Evolutionary conservation across 192 early-diverging fungal genomes (phyloP).

Genomic region (Neocallimastix lanati): DNA sequence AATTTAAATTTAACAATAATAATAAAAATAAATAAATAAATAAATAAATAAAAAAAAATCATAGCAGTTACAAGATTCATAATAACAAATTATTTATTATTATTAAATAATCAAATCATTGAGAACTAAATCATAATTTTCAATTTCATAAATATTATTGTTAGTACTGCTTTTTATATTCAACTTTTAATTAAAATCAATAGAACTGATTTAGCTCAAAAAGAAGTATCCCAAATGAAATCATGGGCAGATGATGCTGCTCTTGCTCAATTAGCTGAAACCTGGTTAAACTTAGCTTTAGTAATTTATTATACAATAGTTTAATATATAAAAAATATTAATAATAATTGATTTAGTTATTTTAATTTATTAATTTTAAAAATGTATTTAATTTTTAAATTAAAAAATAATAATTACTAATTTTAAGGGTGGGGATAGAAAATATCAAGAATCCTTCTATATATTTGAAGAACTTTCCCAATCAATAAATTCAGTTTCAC

Average conservation of each 20-base stretch:
- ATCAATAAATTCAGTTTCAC: slow-evolving; percentile 45
- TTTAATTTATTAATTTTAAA: not conserved
- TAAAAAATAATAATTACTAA: not conserved
- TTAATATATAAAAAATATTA: not conserved
- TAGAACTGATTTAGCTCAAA: slow-evolving; percentile 67
- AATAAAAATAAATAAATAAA: no score
- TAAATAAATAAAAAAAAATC: no score
- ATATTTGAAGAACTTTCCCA: slow-evolving; percentile 87
- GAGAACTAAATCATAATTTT: no score
- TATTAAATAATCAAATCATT: no score
- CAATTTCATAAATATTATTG: no score
- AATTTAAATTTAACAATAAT: no score
- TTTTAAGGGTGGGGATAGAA: slow-evolving; percentile 54
- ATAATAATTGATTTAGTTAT: not conserved
- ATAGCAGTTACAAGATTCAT: no score
- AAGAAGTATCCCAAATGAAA: slow-evolving; percentile 54
- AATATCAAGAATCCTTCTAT: slow-evolving; percentile 76
- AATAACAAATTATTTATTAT: no score
- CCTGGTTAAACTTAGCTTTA: slow-evolving; percentile 56
- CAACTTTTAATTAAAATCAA: slow-evolving; percentile 62
- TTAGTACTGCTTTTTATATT: slow-evolving; percentile 57
- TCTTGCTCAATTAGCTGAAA: slow-evolving; percentile 80
- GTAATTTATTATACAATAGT: no score
- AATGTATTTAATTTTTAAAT: not conserved
- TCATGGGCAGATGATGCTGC: slow-evolving; percentile 89